These are phyloP conservation scores for Phytopythium delawarense DNA, from an alignment of 352 stramenopile genomes.

Conservation along the genomic window DNA sequence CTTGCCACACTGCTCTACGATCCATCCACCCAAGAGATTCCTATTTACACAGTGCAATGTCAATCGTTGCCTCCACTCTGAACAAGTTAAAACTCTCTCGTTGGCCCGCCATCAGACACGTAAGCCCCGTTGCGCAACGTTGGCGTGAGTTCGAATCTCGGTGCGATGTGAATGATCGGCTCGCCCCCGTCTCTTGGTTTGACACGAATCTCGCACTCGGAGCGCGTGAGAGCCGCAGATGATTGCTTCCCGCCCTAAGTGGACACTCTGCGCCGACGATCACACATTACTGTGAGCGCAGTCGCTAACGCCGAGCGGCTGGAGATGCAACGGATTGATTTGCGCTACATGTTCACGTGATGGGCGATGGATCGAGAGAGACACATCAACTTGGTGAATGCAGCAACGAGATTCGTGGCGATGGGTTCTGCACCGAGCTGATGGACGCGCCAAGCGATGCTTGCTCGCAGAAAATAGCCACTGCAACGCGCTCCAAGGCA, in stretches of 20 bases:
- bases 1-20: background rate
- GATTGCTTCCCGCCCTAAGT: background rate
- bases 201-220: background rate
- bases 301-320: too few species aligned
- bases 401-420: background rate
- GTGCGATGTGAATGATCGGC: conserved; percentile 1
- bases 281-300: background rate
- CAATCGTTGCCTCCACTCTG: background rate
- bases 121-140: background rate
- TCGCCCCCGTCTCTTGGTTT: background rate
- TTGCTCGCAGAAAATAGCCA: background rate
- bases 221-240: background rate
- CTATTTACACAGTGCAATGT: background rate
- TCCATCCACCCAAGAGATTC: background rate
- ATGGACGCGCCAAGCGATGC: background rate
- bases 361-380: background rate
- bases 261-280: background rate
- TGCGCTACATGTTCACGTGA: background rate
- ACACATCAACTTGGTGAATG: background rate
- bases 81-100: background rate
- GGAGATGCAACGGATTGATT: background rate
- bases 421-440: background rate
- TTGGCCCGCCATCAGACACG: background rate
- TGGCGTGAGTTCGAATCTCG: background rate
- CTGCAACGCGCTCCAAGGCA: background rate